Percentiles rank a stretch among this genome's conserved stretches.
Conservation (phyloP, 257 asterid genomes). For the Paulownia fortunei region DNA sequence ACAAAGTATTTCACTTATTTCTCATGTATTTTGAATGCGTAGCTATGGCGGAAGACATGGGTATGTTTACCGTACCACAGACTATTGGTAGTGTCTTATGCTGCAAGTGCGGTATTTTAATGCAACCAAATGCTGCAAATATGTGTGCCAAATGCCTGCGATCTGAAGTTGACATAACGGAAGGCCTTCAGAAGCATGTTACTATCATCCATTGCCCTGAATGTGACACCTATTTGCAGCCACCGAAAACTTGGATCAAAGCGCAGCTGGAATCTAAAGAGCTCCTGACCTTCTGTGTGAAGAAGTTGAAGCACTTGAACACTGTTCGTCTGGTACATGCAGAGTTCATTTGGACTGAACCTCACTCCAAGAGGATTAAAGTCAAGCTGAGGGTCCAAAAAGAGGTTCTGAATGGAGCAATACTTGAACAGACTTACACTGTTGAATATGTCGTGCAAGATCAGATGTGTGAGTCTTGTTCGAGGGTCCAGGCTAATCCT, state of each 20-base stretch:
- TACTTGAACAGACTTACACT: constrained; percentile 50
- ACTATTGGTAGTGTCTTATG: constrained; percentile 56
- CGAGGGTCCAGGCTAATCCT: constrained; percentile 56
- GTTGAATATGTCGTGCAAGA: constrained; percentile 58
- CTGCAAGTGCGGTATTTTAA: constrained; percentile 56
- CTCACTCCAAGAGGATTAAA: constrained; percentile 59
- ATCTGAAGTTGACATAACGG: constrained; percentile 55
- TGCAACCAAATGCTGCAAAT: constrained; percentile 64
- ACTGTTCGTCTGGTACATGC: constrained; percentile 52
- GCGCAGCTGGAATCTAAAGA: constrained; percentile 57
- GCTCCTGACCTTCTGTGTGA: constrained; percentile 53
- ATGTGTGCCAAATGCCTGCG: constrained; percentile 61
- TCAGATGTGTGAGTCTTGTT: constrained; percentile 61
- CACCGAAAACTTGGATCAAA: constrained; percentile 61
- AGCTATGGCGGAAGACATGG: constrained; percentile 42
- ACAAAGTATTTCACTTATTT: neutral
- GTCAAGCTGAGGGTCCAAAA: constrained; percentile 56
- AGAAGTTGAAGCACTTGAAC: constrained; percentile 51
- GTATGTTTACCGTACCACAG: constrained; percentile 50
- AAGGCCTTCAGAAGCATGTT: constrained; percentile 51
- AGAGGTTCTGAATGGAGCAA: constrained; percentile 61
- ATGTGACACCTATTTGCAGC: constrained; percentile 50
- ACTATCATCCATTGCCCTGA: constrained; percentile 52
- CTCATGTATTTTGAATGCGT: neutral
- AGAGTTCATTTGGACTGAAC: constrained; percentile 59